phyloP scores from a whole-genome alignment of 1,139 yeast genomes.

The Geotrichum macrosporum region DNA sequence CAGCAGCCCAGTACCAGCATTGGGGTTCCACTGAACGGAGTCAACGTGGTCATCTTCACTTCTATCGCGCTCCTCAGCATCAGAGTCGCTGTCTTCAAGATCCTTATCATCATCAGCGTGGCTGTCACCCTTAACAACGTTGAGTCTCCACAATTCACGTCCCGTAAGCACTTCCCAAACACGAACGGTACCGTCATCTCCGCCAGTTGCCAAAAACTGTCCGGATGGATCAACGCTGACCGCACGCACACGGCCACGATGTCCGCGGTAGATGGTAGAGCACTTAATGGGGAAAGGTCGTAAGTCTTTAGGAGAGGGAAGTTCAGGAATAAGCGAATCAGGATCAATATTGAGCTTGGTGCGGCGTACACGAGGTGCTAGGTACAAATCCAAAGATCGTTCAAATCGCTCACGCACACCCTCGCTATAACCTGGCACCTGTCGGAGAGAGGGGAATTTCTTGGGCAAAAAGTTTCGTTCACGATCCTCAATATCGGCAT shows the following conservation, averaged over 20 bases:
- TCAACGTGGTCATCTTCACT: slow-evolving; percentile 69
- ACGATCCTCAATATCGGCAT: slow-evolving; percentile 70
- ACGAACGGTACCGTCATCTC: slow-evolving; percentile 94
- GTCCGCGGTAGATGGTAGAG: slow-evolving; percentile 81
- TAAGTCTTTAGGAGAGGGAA: slow-evolving; percentile 94
- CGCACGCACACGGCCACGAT: slow-evolving; percentile 74
- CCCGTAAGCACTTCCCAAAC: slow-evolving; percentile 96
- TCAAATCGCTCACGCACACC: slow-evolving; percentile 87
- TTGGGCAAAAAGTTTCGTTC: slow-evolving; percentile 77
- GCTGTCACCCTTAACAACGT: slow-evolving; percentile 40
- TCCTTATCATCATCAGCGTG: slow-evolving; percentile 21
- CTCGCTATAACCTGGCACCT: slow-evolving; percentile 90
- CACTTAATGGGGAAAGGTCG: slow-evolving; percentile 97
- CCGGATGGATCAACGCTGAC: slow-evolving; percentile 86
- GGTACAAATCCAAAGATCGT: slow-evolving; percentile 84
- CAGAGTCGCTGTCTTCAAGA: slow-evolving; percentile 30
- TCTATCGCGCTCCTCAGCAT: slow-evolving; percentile 41
- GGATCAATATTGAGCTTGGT: slow-evolving; percentile 92
- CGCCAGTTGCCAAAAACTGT: slow-evolving; percentile 93
- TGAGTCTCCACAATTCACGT: slow-evolving; percentile 74
- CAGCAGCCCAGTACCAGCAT: slow-evolving; percentile 59
- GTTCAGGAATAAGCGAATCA: slow-evolving; percentile 88
- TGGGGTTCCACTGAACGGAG: slow-evolving; percentile 88
- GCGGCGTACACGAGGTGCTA: slow-evolving; percentile 94
- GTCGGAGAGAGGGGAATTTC: slow-evolving; percentile 74